These are phyloP conservation scores for Sugiyamaella xylanicola DNA, from an alignment of 1,139 yeast species.

Conservation along the genomic window DNA sequence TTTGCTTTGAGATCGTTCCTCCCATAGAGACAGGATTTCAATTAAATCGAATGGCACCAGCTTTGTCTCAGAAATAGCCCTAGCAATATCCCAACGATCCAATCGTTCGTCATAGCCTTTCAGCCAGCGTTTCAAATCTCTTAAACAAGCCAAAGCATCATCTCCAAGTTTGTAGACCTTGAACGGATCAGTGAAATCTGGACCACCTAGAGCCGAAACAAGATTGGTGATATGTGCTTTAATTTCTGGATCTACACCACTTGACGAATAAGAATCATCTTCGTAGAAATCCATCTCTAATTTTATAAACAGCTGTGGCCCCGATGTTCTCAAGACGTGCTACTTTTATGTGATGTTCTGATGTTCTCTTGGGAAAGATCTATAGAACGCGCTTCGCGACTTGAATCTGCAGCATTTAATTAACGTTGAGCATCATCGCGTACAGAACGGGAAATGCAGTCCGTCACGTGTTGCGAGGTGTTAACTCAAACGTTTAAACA, in stretches of 20 bases:
- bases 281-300: constrained; percentile 10
- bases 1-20: constrained; percentile 43
- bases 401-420: background rate
- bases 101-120: constrained; percentile 76
- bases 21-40: constrained; percentile 79
- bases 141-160: constrained; percentile 86
- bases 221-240: constrained; percentile 71
- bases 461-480: background rate
- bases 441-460: background rate
- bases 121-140: constrained; percentile 87
- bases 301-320: too few relatives aligned
- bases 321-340: too few relatives aligned
- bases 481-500: too few relatives aligned
- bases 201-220: constrained; percentile 81
- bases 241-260: constrained; percentile 14
- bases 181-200: constrained; percentile 57
- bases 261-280: background rate
- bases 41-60: constrained; percentile 71
- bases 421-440: background rate
- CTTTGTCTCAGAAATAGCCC: constrained; percentile 83
- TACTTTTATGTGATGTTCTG: too few relatives aligned
- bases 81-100: constrained; percentile 74
- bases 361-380: too few relatives aligned
- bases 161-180: constrained; percentile 80
- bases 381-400: background rate